phyloP scores from a whole-genome alignment of 768 basidiomycete genomes.

The Daedalea quercina region DNA sequence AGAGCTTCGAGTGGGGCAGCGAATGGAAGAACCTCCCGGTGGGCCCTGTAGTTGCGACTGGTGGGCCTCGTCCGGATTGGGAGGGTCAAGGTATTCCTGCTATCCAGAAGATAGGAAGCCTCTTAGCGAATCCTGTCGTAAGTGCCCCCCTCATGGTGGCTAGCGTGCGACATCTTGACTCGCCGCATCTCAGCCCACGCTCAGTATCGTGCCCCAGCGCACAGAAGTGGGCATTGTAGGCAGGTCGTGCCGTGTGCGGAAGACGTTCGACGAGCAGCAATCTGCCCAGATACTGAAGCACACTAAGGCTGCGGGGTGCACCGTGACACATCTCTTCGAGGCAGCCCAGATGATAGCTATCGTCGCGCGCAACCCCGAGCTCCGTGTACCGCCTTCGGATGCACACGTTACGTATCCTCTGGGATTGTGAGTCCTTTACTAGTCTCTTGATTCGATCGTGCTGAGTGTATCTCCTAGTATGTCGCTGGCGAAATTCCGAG shows the following conservation, averaged over 20 bases:
- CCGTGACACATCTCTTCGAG: neutral
- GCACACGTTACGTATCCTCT: neutral
- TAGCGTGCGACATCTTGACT: neutral
- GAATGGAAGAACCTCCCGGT: constrained; percentile 1
- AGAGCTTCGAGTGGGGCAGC: neutral
- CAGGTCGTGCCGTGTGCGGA: neutral
- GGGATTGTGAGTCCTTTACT: neutral
- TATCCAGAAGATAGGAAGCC: neutral
- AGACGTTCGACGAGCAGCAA: neutral
- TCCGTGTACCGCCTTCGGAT: neutral
- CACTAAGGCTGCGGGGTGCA: neutral
- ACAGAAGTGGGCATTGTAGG: neutral
- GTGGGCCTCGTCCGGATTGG: constrained; percentile 2
- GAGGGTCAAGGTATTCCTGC: neutral
- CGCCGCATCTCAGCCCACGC: neutral
- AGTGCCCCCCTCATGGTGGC: neutral
- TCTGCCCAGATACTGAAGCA: neutral
- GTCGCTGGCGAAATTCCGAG: neutral
- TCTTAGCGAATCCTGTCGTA: neutral
- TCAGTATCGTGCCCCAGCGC: neutral
- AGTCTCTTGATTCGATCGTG: neutral
- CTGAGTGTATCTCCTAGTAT: too few species aligned
- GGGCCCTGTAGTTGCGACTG: constrained; percentile 1
- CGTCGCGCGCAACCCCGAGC: neutral
- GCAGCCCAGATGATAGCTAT: neutral